Percentiles rank a stretch among this genome's conserved stretches.
Evolutionary conservation across 2,329 filamentous ascomycete genomes (phyloP).

Genomic region (Periconia macrospinosa): DNA sequence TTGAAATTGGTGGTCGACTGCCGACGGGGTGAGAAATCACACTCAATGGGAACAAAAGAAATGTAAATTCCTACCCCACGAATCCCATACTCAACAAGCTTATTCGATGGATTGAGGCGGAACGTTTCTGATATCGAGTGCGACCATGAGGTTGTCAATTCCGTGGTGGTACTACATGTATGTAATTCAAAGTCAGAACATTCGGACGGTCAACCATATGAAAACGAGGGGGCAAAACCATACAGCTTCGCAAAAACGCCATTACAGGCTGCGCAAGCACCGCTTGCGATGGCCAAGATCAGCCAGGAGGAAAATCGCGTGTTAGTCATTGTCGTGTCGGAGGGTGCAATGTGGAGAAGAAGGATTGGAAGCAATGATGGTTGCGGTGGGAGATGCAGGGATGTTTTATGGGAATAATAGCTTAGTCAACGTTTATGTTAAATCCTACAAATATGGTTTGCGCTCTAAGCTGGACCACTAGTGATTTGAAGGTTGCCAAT

Average conservation of each 20-base stretch:
- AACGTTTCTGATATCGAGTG: slow-evolving; percentile 52
- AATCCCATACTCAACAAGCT: slow-evolving; percentile 53
- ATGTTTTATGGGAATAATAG: background rate
- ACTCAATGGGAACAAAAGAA: no score
- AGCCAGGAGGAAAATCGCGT: slow-evolving; percentile 50
- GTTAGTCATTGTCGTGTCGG: slow-evolving; percentile 33
- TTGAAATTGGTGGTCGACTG: background rate
- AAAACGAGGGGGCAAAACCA: slow-evolving; percentile 31
- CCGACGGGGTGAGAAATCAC: no score
- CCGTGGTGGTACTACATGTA: slow-evolving; percentile 58
- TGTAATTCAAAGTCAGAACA: slow-evolving; percentile 7
- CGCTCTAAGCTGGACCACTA: no score
- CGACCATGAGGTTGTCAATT: slow-evolving; percentile 59
- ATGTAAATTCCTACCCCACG: slow-evolving; percentile 49
- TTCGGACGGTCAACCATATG: background rate
- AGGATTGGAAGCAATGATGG: background rate
- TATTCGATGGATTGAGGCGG: slow-evolving; percentile 49
- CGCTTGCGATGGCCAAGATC: slow-evolving; percentile 70
- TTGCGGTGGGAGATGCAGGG: slow-evolving; percentile 1
- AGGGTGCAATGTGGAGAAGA: background rate
- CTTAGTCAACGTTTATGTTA: slow-evolving; percentile 3
- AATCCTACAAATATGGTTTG: no score
- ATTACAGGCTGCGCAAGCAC: slow-evolving; percentile 78
- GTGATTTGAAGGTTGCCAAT: no score
- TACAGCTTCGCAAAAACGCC: slow-evolving; percentile 83